phyloP scores from a whole-genome alignment of 2,329 filamentous ascomycete species.

The Stagonosporopsis rhizophila region DNA sequence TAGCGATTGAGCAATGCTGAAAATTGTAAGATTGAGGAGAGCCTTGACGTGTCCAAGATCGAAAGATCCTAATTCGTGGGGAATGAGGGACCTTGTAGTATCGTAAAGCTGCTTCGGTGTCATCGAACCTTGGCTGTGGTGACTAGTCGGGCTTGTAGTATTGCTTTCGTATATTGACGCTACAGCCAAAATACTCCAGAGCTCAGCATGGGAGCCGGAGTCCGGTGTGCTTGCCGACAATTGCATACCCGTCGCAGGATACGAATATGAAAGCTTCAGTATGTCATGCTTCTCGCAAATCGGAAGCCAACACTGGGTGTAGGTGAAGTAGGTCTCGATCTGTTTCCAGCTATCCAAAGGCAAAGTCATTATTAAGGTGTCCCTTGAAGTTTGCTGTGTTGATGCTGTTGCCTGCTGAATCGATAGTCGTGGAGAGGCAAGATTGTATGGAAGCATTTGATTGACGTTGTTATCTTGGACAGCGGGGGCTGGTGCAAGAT shows the following conservation, averaged over 20 bases:
- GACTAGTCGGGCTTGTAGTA: slow-evolving; percentile 6
- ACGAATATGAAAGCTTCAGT: slow-evolving; percentile 64
- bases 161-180: slow-evolving; percentile 43
- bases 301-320: slow-evolving; percentile 79
- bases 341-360: slow-evolving; percentile 66
- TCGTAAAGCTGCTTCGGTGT: slow-evolving; percentile 34
- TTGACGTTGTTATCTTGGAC: slow-evolving; percentile 13
- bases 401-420: not conserved
- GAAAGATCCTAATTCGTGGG: slow-evolving; percentile 40
- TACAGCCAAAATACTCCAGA: slow-evolving; percentile 56
- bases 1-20: slow-evolving; percentile 68
- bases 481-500: slow-evolving; percentile 2
- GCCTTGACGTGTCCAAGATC: slow-evolving; percentile 53
- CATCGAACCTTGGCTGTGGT: slow-evolving; percentile 10
- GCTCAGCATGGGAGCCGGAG: slow-evolving; percentile 52
- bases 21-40: slow-evolving; percentile 61
- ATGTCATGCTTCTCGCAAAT: slow-evolving; percentile 72
- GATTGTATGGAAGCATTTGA: slow-evolving; percentile 10
- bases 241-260: slow-evolving; percentile 54
- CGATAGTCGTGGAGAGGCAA: slow-evolving; percentile 3
- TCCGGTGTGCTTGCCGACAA: slow-evolving; percentile 29
- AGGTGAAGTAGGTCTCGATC: slow-evolving; percentile 76
- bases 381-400: not conserved
- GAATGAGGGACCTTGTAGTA: slow-evolving; percentile 40
- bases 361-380: slow-evolving; percentile 40